Base-by-base conservation (phyloP, 768 basidiomycete species). In the Auriscalpium microsporum region DNA sequence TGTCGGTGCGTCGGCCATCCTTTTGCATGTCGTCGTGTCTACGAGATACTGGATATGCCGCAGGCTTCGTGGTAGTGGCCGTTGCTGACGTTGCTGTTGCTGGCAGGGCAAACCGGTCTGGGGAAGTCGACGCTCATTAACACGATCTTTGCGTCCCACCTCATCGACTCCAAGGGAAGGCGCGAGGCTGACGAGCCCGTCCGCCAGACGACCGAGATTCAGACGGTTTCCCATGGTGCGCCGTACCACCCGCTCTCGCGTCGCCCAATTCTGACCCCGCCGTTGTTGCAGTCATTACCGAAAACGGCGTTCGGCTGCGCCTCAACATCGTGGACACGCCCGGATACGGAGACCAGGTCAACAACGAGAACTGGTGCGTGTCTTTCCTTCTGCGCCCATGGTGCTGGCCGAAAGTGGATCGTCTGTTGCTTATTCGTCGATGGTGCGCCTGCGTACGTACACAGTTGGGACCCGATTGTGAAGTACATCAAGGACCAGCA, bases 401-500 rank as follows among this genome's bases (percentile, higher is more conserved):
- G 49, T 54, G 33, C 48, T 44, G 40, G 17, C 40, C 40, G 13
- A 28, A 7, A 28, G 4, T 28, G 28, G 28, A 28, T 7, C 28
- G 28, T 28, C 28, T 28, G 9, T 16, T 33, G 47, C 8, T 40
- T n/a, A 19, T 23, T 16, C 11, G 46, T n/a, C 14, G 45, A 14
- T 54, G 16, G 33, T 48, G 40, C 17, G 21, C 23, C 21, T 49
- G 48, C 42, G 8, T 38, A 34, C 33, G 34, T 50, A 21, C 37
- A 11, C 58, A 94, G 91, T 78, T 99, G 95, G 95, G 95, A 99
- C 67, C 90, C 95, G 45, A 98, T 99, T 65, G 80, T 98, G 69
- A 97, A 96, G 72, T 96, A 99, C 72, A 97, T 97, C 78, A 93
- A 94, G 76, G 95, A 98, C 78, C 95, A 98, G 69, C 95, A 98